Percentiles rank a stretch among this genome's conserved stretches.
phyloP scores from a whole-genome alignment of 345 rosid genomes.

The Punica granatum region DNA sequence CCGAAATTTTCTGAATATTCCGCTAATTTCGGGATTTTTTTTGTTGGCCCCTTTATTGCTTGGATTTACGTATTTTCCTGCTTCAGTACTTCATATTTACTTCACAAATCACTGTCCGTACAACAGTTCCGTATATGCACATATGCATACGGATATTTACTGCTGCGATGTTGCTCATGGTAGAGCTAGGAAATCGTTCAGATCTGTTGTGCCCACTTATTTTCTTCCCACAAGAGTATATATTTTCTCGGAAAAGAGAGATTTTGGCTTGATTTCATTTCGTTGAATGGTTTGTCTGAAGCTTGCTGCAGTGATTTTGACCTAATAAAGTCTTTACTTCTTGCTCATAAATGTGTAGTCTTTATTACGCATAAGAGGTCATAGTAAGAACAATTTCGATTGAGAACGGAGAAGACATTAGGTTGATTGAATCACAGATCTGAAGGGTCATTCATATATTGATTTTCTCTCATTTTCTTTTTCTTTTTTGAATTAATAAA shows the following conservation, averaged over 20 bases:
- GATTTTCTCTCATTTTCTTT: neutral
- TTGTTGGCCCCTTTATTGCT: neutral
- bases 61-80: neutral
- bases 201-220: neutral
- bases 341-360: neutral
- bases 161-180: neutral
- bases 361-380: neutral
- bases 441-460: neutral
- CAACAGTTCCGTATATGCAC: neutral
- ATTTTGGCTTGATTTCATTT: neutral
- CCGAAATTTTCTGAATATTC: neutral
- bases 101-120: neutral
- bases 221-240: neutral
- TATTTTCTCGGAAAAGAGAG: neutral
- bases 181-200: neutral
- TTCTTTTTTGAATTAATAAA: neutral
- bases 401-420: neutral
- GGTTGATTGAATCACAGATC: neutral
- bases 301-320: neutral
- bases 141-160: neutral
- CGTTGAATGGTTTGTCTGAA: neutral
- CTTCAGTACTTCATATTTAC: neutral
- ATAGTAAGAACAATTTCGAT: neutral
- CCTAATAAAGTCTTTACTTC: neutral
- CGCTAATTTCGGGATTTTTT: neutral